Conservation (phyloP, 169 alveolate genomes). For the Cryptosporidium baileyi region DNA sequence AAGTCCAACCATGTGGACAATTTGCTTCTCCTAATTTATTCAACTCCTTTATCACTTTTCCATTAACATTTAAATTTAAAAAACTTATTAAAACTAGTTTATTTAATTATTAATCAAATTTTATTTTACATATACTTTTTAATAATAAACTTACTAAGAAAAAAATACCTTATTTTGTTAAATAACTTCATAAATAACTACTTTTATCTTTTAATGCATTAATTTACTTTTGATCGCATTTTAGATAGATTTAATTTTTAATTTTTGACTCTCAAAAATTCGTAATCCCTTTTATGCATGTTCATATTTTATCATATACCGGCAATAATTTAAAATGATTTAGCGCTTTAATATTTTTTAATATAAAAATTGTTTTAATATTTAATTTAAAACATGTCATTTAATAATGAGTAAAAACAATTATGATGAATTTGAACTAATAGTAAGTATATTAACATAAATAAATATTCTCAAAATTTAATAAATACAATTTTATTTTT, state of each 20-base stretch:
- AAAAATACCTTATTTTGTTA: neutral
- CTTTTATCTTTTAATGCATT: neutral
- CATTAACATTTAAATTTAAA: neutral
- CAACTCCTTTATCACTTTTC: neutral
- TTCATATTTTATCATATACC: conserved; percentile 42
- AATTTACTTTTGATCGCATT: neutral
- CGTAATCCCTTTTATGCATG: conserved; percentile 20
- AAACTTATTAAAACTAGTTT: conserved; percentile 33
- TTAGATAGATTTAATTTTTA: neutral
- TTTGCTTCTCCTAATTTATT: conserved; percentile 1
- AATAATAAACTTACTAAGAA: conserved; percentile 4
- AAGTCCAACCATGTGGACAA: conserved; percentile 60
- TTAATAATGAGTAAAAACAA: conserved; percentile 10
- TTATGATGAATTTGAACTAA: conserved; percentile 44
- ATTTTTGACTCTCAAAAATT: neutral
- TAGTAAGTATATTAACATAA: neutral
- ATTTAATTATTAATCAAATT: neutral
- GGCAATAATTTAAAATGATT: neutral
- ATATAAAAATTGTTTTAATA: neutral
- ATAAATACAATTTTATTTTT: neutral
- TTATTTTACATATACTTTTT: neutral
- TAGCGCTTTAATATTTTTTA: conserved; percentile 15
- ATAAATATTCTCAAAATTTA: neutral
- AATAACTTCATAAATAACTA: conserved; percentile 34
- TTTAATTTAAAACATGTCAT: neutral